Base-by-base conservation (phyloP, 805 yeast genomes). In the Zygosaccharomyces bailii region DNA sequence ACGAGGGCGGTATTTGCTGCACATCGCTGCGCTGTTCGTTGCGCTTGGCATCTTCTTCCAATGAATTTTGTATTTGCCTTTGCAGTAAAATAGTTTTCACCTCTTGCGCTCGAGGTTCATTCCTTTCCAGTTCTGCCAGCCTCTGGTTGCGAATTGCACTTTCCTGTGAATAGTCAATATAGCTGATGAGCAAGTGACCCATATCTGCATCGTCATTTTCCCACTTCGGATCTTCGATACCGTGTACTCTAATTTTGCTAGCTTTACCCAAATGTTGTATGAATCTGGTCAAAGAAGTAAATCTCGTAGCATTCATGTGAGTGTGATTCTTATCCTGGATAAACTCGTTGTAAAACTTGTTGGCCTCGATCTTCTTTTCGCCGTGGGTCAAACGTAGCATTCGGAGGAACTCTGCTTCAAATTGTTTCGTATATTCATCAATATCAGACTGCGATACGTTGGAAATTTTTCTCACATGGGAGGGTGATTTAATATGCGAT, bases 261-360 rank as follows among this genome's bases (percentile, higher is more conserved):
- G 71, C 67, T 9, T 71, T 67, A 1, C 80, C 82, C 51, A 90
- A 65, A 51, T 78, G 68, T 46, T 76, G 74, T 16, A 87, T 73
- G 58, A 91, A 87, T 32, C 78, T 74, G 0, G 88, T 76, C 37
- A 93, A 65, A 1, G 84, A 76, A 2, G 73, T 63, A 87, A 95
- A 93, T 46, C 73, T 73, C 0, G 99, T 93, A 1, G 97, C 81
- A 55, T 88, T 89, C 83, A 93, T 79, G 63, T 91, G 99, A 8
- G 89, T 70, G 63, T 93, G 98, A 45, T 86, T 79, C 56, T 79
- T 79, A 60, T 91, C 86, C 48, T 76, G 74, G 45, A 93, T 91
- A 58, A 84, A 84, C 60, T 90, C 96, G 58, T 90, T 95, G 68
- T 93, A 93, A 57, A 87, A 88, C 58, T 80, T 76, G 67, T 93